Evolutionary conservation across 108 stramenopile genomes (phyloP), one percentile per base, ranked within the genome.

Genomic region (Pseudonitzschia delicatissima): DNA sequence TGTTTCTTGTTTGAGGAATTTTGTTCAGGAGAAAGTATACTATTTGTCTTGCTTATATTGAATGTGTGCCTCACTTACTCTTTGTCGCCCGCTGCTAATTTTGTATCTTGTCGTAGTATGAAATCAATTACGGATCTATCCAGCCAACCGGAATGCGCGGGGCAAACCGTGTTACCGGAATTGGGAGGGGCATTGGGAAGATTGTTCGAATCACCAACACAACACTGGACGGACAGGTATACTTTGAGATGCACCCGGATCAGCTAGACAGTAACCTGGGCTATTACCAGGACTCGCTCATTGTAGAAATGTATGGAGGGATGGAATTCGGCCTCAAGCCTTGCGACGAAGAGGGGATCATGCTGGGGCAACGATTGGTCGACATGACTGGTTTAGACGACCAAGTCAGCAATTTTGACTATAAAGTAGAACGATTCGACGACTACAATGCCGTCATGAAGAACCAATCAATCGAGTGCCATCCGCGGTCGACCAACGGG

Each of bases 401-500:
- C 15, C 5, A 17, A 4, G 45, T 45, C n/a, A n/a, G 18, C 45
- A 45, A 45, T 15, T 45, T 45, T n/a, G 15, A 45, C 11, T 45
- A 45, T n/a, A n/a, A 13, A 4, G 15, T 45, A n/a, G 45, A 18
- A 17, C n/a, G 4, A 4, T 15, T 45, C 15, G 45, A 45, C 11
- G 45, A 45, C 15, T 45, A 45, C 45, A 45, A 45, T n/a, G n/a
- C n/a, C n/a, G n/a, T n/a, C n/a, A n/a, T n/a, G n/a, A n/a, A n/a
- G n/a, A 15, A 45, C 37, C 37, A 39, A 11, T 17, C 45, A n/a
- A 17, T 45, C 11, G 11, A 45, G 11, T 45, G 45, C 45, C 45
- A 45, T n/a, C 45, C 45, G 45, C 45, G 45, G 18, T 45, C 45
- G 45, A 45, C 45, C 45, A 45, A 45, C 15, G 45, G 45, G 18